A percentile compares a stretch with the other conserved stretches of the same genome.
phyloP scores from a whole-genome alignment of 2,329 filamentous ascomycete genomes.

The Apiospora kogelbergensis region DNA sequence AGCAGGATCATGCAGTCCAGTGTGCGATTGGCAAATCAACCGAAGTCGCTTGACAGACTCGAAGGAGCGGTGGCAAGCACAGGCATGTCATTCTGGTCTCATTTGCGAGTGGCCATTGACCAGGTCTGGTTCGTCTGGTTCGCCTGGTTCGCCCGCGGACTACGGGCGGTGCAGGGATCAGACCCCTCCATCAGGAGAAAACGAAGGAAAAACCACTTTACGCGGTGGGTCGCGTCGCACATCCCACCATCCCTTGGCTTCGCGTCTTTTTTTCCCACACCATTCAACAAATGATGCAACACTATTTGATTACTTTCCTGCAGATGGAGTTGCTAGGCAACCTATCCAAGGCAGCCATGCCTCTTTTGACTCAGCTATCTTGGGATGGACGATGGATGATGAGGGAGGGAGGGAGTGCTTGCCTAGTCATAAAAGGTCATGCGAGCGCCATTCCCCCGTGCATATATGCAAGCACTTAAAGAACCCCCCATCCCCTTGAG shows the following conservation, averaged over 20 bases:
- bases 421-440: slow-evolving; percentile 21
- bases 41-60: not conserved
- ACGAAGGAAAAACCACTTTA: slow-evolving; percentile 36
- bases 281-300: slow-evolving; percentile 23
- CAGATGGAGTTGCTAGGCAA: slow-evolving; percentile 35
- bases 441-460: slow-evolving; percentile 16
- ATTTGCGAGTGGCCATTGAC: not conserved
- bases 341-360: slow-evolving; percentile 27
- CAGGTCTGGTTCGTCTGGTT: not conserved
- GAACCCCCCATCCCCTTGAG: slow-evolving; percentile 21
- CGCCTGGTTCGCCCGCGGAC: not conserved
- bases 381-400: not conserved
- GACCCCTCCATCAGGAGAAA: slow-evolving; percentile 15
- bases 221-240: slow-evolving; percentile 35
- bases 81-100: not conserved
- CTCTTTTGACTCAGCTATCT: slow-evolving; percentile 7
- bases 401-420: slow-evolving; percentile 6
- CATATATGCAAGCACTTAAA: slow-evolving; percentile 37
- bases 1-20: not conserved
- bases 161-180: slow-evolving; percentile 23
- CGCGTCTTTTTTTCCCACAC: slow-evolving; percentile 20
- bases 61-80: not conserved
- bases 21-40: slow-evolving; percentile 9
- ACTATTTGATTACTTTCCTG: slow-evolving; percentile 20
- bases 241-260: slow-evolving; percentile 28